These are phyloP conservation scores for Heliamphora exappendiculata DNA, from an alignment of 148 eudicot genomes.

Conservation along the genomic window DNA sequence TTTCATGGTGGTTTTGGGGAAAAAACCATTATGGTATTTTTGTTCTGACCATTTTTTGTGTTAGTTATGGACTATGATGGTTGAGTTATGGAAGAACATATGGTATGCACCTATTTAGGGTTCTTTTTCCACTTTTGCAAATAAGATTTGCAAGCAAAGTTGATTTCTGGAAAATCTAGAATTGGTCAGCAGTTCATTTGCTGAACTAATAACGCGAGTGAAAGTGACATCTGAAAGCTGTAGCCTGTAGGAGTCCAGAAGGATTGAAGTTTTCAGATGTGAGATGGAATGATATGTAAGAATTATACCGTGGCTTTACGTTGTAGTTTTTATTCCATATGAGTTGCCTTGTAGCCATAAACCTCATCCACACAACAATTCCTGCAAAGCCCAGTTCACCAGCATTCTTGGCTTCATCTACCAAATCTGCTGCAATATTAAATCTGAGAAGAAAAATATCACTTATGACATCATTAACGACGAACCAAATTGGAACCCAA, in stretches of 20 bases:
- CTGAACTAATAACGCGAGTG: not conserved
- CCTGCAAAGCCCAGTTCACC: constrained; percentile 93
- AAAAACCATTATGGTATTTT: too few relatives aligned
- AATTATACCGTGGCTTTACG: constrained; percentile 84
- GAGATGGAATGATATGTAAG: not conserved
- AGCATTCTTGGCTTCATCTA: constrained; percentile 64
- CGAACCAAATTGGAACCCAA: not conserved
- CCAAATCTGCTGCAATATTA: constrained; percentile 90
- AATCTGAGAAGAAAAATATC: constrained; percentile 45
- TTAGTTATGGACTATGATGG: too few relatives aligned
- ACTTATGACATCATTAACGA: not conserved
- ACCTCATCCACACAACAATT: constrained; percentile 97
- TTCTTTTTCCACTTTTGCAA: too few relatives aligned
- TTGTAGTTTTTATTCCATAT: constrained; percentile 98
- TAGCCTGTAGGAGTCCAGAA: not conserved
- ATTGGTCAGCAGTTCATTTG: not conserved
- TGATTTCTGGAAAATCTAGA: not conserved
- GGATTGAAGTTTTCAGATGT: not conserved
- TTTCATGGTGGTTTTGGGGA: too few relatives aligned
- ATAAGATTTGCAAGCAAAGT: too few relatives aligned
- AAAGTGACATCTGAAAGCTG: not conserved
- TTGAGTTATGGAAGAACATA: too few relatives aligned
- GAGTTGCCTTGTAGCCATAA: constrained; percentile 95
- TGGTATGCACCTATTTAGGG: too few relatives aligned
- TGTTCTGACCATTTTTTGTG: too few relatives aligned